A percentile compares a stretch with the other conserved stretches of the same genome.
Evolutionary conservation across 164 flowering plant species (phyloP).

Genomic region (Vitis amurensis): DNA sequence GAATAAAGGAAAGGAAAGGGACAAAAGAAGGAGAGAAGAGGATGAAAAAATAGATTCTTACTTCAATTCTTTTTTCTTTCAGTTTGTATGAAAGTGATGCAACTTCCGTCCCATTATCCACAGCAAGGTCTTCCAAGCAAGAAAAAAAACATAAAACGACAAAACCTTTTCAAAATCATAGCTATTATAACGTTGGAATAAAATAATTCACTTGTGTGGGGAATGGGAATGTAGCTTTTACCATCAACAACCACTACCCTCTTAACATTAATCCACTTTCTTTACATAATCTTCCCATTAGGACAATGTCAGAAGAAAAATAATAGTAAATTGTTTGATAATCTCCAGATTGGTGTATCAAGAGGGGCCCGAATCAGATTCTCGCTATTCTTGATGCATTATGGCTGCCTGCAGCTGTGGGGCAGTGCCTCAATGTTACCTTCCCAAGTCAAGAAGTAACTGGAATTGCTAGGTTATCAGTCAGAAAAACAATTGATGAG

Average conservation of each 20-base stretch:
- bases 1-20: not conserved
- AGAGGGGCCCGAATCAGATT: not conserved
- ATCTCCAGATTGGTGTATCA: not conserved
- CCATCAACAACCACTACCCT: not conserved
- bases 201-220: not conserved
- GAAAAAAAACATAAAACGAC: slow-evolving; percentile 1
- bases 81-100: not conserved
- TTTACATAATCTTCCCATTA: not conserved
- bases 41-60: not conserved
- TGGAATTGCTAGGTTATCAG: too few species aligned
- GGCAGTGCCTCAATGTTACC: not conserved
- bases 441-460: too few species aligned
- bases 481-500: too few species aligned
- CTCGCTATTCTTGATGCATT: not conserved
- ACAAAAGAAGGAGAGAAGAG: not conserved
- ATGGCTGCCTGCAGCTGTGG: not conserved
- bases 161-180: slow-evolving; percentile 1
- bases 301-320: not conserved
- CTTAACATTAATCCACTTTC: not conserved
- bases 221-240: not conserved
- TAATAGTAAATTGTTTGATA: not conserved
- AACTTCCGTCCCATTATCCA: not conserved
- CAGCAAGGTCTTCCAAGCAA: not conserved
- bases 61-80: not conserved
- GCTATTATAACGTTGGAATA: not conserved